Conservation (phyloP, 164 flowering plant genomes). For the Liriodendron chinense region DNA sequence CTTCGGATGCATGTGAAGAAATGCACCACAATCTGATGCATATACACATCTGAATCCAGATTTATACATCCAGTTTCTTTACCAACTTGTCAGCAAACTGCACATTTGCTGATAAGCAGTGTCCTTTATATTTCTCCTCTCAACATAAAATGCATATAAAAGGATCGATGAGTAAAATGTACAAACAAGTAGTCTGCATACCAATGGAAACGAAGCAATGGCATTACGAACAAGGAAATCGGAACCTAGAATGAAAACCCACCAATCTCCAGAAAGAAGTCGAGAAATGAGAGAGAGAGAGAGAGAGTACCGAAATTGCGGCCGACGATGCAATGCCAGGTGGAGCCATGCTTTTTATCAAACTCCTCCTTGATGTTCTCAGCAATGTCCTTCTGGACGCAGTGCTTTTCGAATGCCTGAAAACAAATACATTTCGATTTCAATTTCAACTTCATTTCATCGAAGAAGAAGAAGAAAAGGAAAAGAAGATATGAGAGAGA, state of each 20-base stretch:
- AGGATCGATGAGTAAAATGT: too few relatives aligned
- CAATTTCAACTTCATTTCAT: neutral
- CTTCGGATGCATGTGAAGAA: too few relatives aligned
- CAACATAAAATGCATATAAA: too few relatives aligned
- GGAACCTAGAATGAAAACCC: neutral
- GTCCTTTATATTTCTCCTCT: too few relatives aligned
- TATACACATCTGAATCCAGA: too few relatives aligned
- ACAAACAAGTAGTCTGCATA: neutral
- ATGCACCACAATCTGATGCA: too few relatives aligned
- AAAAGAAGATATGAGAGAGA: slow-evolving; percentile 1
- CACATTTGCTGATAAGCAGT: too few relatives aligned
- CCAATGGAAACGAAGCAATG: neutral
- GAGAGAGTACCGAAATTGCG: slow-evolving; percentile 78
- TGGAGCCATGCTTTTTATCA: slow-evolving; percentile 89
- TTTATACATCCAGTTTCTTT: too few relatives aligned
- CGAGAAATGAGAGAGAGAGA: neutral
- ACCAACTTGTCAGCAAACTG: too few relatives aligned
- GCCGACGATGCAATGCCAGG: slow-evolving; percentile 99
- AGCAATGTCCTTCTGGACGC: slow-evolving; percentile 92
- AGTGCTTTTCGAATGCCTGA: slow-evolving; percentile 84
- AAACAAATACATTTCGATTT: neutral
- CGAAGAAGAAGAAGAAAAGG: neutral
- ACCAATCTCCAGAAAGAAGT: neutral
- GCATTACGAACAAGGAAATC: neutral
- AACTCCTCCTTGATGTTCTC: slow-evolving; percentile 95